Percentiles rank a stretch among this genome's conserved stretches.
phyloP scores from a whole-genome alignment of 768 basidiomycete species.

The Termitomyces sp. region DNA sequence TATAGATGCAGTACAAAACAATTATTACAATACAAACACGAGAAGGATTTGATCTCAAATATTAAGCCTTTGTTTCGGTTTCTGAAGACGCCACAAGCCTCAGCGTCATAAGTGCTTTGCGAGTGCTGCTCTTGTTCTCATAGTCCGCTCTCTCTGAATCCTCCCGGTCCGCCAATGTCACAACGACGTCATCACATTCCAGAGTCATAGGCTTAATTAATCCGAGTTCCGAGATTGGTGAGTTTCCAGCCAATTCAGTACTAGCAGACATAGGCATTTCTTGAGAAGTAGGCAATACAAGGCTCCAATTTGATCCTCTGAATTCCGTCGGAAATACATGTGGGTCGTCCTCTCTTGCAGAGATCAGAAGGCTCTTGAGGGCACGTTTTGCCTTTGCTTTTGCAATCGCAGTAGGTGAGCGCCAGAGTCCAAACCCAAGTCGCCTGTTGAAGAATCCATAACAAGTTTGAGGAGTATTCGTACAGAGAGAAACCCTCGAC shows the following conservation, averaged over 20 bases:
- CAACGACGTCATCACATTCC: background rate
- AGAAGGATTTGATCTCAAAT: background rate
- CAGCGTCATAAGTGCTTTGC: constrained; percentile 9
- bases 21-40: background rate
- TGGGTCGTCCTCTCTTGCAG: background rate
- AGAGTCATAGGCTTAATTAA: constrained; percentile 4
- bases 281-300: constrained; percentile 6
- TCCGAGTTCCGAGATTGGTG: constrained; percentile 5
- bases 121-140: background rate
- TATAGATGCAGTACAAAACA: background rate
- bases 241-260: background rate
- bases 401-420: constrained; percentile 7
- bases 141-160: background rate
- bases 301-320: constrained; percentile 13
- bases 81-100: constrained; percentile 10
- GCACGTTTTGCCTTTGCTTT: constrained; percentile 11
- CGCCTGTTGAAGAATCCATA: constrained; percentile 12
- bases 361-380: constrained; percentile 1
- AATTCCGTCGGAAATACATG: constrained; percentile 5
- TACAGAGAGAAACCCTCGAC: constrained; percentile 18
- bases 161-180: background rate
- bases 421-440: constrained; percentile 10
- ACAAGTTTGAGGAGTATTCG: constrained; percentile 12
- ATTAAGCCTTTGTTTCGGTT: background rate
- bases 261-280: background rate